These are phyloP conservation scores for Pleurotus salmoneostramineus DNA, from an alignment of 768 basidiomycete species.

Conservation along the genomic window DNA sequence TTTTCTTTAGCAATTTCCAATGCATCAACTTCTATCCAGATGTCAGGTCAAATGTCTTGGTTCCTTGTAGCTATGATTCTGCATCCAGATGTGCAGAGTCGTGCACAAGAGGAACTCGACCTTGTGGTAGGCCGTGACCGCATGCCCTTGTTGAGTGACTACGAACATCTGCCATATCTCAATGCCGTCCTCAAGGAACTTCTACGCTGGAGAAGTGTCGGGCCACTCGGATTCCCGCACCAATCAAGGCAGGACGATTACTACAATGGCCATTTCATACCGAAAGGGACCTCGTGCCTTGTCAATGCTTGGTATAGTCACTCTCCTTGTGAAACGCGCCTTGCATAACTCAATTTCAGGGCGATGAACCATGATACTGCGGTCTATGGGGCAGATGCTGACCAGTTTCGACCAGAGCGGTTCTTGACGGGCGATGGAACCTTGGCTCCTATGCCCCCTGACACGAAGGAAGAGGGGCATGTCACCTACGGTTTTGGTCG, in stretches of 20 bases:
- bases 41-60: not conserved
- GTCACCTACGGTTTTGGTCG: slow-evolving; percentile 38
- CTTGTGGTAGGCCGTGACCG: slow-evolving; percentile 7
- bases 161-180: slow-evolving; percentile 1
- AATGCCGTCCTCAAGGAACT: slow-evolving; percentile 8
- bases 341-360: not conserved
- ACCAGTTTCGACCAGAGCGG: not conserved
- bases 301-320: slow-evolving; percentile 2
- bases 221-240: slow-evolving; percentile 7
- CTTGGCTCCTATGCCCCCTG: slow-evolving; percentile 11
- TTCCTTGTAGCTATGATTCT: slow-evolving; percentile 4
- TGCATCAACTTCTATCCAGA: not conserved
- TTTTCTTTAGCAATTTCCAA: not conserved
- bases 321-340: not conserved
- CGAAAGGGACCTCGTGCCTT: slow-evolving; percentile 1
- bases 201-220: slow-evolving; percentile 5
- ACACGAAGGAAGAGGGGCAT: slow-evolving; percentile 25
- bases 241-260: slow-evolving; percentile 6
- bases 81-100: slow-evolving; percentile 3
- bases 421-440: slow-evolving; percentile 21
- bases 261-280: slow-evolving; percentile 4
- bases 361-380: not conserved
- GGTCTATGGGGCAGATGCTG: not conserved
- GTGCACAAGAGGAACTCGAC: slow-evolving; percentile 8
- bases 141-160: slow-evolving; percentile 4